These are phyloP conservation scores for Fusarium decemcellulare DNA, from an alignment of 2,329 filamentous ascomycete genomes.

Conservation along the genomic window DNA sequence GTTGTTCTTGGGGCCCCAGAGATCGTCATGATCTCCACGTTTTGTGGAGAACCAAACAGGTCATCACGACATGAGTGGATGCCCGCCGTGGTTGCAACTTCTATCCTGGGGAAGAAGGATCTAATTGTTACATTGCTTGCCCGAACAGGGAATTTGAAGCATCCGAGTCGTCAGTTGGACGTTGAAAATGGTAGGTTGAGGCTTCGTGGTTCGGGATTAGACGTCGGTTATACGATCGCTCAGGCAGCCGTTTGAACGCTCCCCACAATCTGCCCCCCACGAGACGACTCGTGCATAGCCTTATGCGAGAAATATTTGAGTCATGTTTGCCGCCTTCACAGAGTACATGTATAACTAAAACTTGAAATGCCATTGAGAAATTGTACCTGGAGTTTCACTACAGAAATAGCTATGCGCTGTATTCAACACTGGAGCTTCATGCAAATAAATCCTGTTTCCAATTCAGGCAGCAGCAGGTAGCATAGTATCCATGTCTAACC, in stretches of 20 bases:
- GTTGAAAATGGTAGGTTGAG: background rate
- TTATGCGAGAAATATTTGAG: background rate
- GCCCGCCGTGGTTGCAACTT: background rate
- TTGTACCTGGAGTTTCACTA: no score
- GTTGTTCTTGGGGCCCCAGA: constrained; percentile 3
- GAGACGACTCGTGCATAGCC: background rate
- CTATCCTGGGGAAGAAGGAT: constrained; percentile 1
- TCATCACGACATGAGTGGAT: constrained; percentile 6
- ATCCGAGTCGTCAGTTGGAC: background rate
- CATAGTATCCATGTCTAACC: no score
- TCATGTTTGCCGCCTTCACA: background rate
- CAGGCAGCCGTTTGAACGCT: background rate
- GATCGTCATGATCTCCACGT: constrained; percentile 2
- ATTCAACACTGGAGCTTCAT: no score
- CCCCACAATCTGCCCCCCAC: background rate
- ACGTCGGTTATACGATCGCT: background rate
- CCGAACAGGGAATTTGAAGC: constrained; percentile 8
- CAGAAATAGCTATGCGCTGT: no score
- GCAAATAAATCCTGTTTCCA: no score
- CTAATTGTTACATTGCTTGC: background rate
- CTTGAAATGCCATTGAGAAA: no score
- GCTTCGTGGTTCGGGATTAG: background rate
- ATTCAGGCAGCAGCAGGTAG: no score
- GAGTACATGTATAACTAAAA: no score
- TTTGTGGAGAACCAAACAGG: constrained; percentile 4